These are phyloP conservation scores for Saturnispora sanitii DNA, from an alignment of 805 yeast species.

Conservation along the genomic window DNA sequence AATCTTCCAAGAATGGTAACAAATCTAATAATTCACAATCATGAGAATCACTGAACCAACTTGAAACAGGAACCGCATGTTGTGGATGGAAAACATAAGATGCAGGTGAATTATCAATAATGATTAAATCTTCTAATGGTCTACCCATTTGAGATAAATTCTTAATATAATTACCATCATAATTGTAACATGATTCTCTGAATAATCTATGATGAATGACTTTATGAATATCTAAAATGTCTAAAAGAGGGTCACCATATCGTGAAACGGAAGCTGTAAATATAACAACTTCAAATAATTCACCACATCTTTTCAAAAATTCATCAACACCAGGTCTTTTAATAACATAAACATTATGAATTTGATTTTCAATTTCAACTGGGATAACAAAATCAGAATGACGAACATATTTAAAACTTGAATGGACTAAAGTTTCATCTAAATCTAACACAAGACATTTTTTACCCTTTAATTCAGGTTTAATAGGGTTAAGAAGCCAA, in stretches of 20 bases:
- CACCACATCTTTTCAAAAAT: constrained; percentile 72
- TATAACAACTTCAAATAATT: constrained; percentile 87
- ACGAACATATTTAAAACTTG: constrained; percentile 82
- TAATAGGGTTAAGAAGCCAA: constrained; percentile 51
- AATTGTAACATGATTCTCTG: constrained; percentile 88
- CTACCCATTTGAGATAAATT: constrained; percentile 91
- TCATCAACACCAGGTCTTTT: constrained; percentile 98
- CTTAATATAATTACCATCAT: constrained; percentile 91
- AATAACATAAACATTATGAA: constrained; percentile 90
- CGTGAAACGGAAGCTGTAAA: constrained; percentile 94
- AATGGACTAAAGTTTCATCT: constrained; percentile 94
- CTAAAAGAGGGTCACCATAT: constrained; percentile 92
- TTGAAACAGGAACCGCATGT: constrained; percentile 92
- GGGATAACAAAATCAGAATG: constrained; percentile 96
- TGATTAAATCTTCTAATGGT: constrained; percentile 75
- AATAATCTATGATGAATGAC: constrained; percentile 85
- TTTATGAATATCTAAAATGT: constrained; percentile 68
- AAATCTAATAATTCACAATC: constrained; percentile 91
- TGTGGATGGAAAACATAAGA: constrained; percentile 97
- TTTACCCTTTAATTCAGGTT: constrained; percentile 41
- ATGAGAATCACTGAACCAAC: constrained; percentile 97
- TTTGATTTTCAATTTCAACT: constrained; percentile 87
- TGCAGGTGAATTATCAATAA: constrained; percentile 95
- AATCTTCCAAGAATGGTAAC: constrained; percentile 81
- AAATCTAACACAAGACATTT: constrained; percentile 87